Evolutionary conservation across 495 filamentous ascomycete genomes (phyloP).

Genomic region (Aspergillus wentii): DNA sequence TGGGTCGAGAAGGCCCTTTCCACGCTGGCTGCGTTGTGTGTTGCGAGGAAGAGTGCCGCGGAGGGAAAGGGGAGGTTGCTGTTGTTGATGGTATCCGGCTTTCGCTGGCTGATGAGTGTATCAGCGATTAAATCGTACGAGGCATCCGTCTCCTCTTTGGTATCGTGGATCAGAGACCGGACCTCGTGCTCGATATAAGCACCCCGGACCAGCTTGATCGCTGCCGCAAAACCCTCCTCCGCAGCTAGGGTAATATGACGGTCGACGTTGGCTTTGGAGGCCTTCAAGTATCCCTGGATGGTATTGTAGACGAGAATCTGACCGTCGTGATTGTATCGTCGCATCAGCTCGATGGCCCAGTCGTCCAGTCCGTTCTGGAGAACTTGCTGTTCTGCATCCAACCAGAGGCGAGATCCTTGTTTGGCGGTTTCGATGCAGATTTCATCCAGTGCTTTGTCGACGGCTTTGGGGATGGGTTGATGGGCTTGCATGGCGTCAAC

Average conservation of each 20-base stretch:
- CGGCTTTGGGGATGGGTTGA: constrained; percentile 15
- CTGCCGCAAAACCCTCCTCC: constrained; percentile 26
- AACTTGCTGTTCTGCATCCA: constrained; percentile 35
- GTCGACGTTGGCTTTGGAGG: constrained; percentile 25
- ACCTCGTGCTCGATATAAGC: constrained; percentile 37
- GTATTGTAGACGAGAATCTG: constrained; percentile 40
- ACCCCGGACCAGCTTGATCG: constrained; percentile 36
- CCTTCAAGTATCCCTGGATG: constrained; percentile 37
- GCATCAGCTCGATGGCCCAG: constrained; percentile 36
- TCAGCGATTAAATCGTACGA: constrained; percentile 36
- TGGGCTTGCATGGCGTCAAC: constrained; percentile 22
- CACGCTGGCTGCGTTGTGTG: constrained; percentile 31
- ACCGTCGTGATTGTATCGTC: constrained; percentile 29
- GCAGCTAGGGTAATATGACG: constrained; percentile 25
- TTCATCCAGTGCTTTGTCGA: constrained; percentile 26
- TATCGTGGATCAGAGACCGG: constrained; percentile 35
- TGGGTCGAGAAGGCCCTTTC: constrained; percentile 24
- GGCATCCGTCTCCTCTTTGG: constrained; percentile 34
- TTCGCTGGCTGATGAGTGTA: constrained; percentile 19
- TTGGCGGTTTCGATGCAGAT: constrained; percentile 21
- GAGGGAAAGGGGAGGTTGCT: constrained; percentile 29
- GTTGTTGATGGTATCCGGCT: constrained; percentile 10
- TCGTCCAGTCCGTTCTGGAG: constrained; percentile 30
- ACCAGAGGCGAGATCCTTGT: constrained; percentile 31
- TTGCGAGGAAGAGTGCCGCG: constrained; percentile 34